phyloP scores from a whole-genome alignment of 306 rosid species.

The Sechiopsis laciniata region DNA sequence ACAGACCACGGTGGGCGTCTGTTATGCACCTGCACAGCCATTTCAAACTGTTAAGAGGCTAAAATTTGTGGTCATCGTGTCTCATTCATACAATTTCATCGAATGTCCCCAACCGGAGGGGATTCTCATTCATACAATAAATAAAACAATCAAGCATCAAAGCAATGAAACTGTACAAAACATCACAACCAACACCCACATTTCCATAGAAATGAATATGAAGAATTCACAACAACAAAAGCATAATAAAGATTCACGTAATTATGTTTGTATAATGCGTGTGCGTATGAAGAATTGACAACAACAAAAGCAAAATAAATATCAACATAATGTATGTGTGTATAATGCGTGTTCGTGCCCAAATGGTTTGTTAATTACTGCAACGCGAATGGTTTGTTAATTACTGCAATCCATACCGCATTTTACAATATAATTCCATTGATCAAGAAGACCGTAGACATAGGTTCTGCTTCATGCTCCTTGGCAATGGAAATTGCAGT shows the following conservation, averaged over 20 bases:
- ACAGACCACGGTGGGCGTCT: constrained; percentile 78
- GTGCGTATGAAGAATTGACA: no score
- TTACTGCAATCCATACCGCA: not conserved
- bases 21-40: constrained; percentile 55
- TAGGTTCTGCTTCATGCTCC: not conserved
- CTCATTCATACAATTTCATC: not conserved
- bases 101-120: no score
- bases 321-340: not conserved
- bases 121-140: no score
- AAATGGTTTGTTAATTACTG: no score
- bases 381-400: no score
- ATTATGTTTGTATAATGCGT: no score
- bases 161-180: no score
- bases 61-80: not conserved
- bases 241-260: no score
- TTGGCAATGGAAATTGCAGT: not conserved
- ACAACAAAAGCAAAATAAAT: not conserved
- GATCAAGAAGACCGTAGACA: not conserved
- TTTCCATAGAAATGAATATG: not conserved
- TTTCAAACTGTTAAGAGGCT: constrained; percentile 4
- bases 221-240: not conserved
- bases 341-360: no score
- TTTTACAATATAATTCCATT: not conserved
- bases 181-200: not conserved
- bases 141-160: no score